Evolutionary conservation across 2,329 filamentous ascomycete genomes (phyloP).

Genomic region (Alternaria alternata): DNA sequence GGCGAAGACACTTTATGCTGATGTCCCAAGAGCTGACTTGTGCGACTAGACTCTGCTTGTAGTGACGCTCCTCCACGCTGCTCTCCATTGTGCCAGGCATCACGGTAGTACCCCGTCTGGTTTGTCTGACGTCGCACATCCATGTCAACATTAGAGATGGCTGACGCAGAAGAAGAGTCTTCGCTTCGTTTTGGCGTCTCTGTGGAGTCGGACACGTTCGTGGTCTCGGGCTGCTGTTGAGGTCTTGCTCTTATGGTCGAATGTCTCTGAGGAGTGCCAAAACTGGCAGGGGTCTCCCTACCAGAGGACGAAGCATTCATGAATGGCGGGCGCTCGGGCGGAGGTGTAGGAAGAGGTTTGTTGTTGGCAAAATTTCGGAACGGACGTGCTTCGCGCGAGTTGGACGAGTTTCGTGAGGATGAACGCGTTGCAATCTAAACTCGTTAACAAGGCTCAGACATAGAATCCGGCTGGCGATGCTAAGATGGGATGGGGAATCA

Average conservation of each 20-base stretch:
- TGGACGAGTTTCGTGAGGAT: conserved; percentile 49
- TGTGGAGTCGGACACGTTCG: conserved; percentile 31
- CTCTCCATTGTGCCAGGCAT: conserved; percentile 32
- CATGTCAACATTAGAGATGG: conserved; percentile 23
- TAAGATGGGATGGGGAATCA: not conserved
- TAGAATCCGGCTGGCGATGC: not conserved
- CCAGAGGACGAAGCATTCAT: conserved; percentile 27
- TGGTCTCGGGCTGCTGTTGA: conserved; percentile 25
- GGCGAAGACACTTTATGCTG: conserved; percentile 18
- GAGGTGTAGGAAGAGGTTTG: conserved; percentile 47
- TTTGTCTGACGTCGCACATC: conserved; percentile 23
- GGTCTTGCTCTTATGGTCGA: conserved; percentile 24
- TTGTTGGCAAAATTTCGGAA: conserved; percentile 47
- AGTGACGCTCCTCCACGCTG: conserved; percentile 21
- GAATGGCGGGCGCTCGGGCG: conserved; percentile 40
- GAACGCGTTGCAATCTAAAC: conserved; percentile 48
- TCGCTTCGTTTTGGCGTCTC: conserved; percentile 31
- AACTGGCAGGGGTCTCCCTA: conserved; percentile 26
- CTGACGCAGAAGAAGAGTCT: conserved; percentile 22
- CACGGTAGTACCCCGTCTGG: conserved; percentile 33
- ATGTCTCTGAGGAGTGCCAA: conserved; percentile 22
- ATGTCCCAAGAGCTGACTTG: conserved; percentile 24
- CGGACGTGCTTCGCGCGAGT: conserved; percentile 42
- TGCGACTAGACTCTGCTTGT: conserved; percentile 24
- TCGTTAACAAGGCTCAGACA: conserved; percentile 19